phyloP scores from a whole-genome alignment of 306 rosid genomes.

The Cicer chorassanicum region DNA sequence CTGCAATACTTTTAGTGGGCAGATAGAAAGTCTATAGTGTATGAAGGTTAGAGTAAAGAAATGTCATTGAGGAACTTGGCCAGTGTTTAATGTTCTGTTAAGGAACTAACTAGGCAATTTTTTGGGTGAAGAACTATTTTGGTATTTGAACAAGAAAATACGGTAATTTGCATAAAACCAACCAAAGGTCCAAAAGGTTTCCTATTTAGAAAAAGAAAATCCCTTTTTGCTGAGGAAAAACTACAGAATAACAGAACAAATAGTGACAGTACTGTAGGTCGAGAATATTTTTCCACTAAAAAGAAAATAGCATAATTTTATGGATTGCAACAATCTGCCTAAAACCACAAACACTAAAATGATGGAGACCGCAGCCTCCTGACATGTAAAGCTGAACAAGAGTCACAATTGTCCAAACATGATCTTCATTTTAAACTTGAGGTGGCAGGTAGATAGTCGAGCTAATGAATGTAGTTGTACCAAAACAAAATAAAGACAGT shows the following conservation, averaged over 20 bases:
- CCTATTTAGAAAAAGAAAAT: constrained; percentile 12
- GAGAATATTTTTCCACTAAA: neutral
- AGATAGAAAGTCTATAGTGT: constrained; percentile 3
- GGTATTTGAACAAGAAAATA: constrained; percentile 19
- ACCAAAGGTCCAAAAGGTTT: neutral
- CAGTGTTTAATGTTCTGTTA: constrained; percentile 18
- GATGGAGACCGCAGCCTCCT: constrained; percentile 8
- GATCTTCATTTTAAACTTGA: constrained; percentile 19
- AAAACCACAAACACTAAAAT: constrained; percentile 15
- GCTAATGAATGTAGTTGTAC: constrained; percentile 16
- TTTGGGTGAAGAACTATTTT: neutral
- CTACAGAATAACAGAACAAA: neutral
- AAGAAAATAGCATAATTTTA: neutral
- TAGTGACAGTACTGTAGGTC: neutral
- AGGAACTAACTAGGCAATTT: constrained; percentile 22
- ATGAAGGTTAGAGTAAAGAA: constrained; percentile 5
- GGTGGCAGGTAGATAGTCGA: neutral
- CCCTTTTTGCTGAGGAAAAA: neutral
- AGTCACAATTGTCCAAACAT: neutral
- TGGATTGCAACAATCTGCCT: constrained; percentile 29
- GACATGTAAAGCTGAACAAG: constrained; percentile 29
- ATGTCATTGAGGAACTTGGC: constrained; percentile 2
- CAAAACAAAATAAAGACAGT: constrained; percentile 4
- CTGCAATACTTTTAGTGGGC: neutral
- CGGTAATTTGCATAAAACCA: constrained; percentile 2